Base-by-base conservation (phyloP, 2,329 filamentous ascomycete species). In the Curvularia sp. region DNA sequence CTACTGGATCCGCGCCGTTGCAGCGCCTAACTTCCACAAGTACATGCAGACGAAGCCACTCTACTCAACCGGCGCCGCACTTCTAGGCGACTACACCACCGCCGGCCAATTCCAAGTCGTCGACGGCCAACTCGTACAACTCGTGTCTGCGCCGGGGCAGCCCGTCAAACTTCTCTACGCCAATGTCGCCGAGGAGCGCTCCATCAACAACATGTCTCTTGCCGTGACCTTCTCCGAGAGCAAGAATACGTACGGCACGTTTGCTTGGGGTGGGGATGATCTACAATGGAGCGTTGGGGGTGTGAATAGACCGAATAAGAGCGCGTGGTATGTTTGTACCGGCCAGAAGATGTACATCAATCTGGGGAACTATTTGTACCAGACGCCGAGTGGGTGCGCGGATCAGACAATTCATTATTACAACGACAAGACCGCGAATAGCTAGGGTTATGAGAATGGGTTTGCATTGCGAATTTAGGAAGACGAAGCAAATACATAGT, bases 81-180 rank as follows among this genome's bases (percentile, higher is more conserved):
- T 86, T 28, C 78, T 88, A 54, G 81, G 80, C 47, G 79, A 78
- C 58, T 79, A 82, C 73, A 81, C 77, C 5, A 83, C 81, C 1
- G 86, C 85, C 0, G 85, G 85, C 0, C 85, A 88, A 71, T 86
- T 84, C 77, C 82, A 84, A 62, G 78, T 88, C 56, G 77, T 82
- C 3, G 75, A 79, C 44, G 85, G 84, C 0, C 86, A 88, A 73
- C 81, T 87, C 1, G 81, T 86, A 2, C 80, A 85, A 64, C 77
- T 85, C 60, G 81, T 86, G 9, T 80, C 83, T 26, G 71, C 65
- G 57, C 77, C 83, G 0, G 76, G 83, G 60, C 77, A 78, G 43
- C 79, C 80, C 4, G 81, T 80, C 57, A 81, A 72, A 49, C 57
- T 74, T 2, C 69, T 77, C 8, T 77, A 76, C 46, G 75, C 67